Percentiles rank a stretch among this genome's conserved stretches.
phyloP scores from a whole-genome alignment of 805 yeast species.

The Limtongia smithiae region DNA sequence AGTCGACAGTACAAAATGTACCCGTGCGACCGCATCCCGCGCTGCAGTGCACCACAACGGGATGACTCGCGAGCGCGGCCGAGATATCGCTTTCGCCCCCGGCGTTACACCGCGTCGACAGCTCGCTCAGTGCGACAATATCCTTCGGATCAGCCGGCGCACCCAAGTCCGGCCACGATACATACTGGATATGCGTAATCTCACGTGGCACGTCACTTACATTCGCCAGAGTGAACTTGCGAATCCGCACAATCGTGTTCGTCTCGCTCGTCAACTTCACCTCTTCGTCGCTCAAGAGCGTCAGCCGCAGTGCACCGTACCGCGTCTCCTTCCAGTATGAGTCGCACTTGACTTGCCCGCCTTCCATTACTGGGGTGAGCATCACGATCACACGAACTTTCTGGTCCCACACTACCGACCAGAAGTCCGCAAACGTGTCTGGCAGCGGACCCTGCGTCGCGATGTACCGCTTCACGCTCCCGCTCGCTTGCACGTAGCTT shows the following conservation, averaged over 20 bases:
- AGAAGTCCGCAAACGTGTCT: slow-evolving; percentile 79
- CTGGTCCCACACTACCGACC: slow-evolving; percentile 71
- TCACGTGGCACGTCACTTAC: slow-evolving; percentile 38
- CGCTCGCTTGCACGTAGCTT: slow-evolving; percentile 51
- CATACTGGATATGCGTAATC: slow-evolving; percentile 70
- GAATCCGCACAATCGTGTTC: slow-evolving; percentile 32
- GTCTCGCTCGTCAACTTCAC: slow-evolving; percentile 23
- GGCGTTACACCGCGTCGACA: slow-evolving; percentile 44
- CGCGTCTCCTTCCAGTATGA: slow-evolving; percentile 75
- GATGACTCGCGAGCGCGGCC: slow-evolving; percentile 35
- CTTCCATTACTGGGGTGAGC: slow-evolving; percentile 73
- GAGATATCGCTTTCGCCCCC: slow-evolving; percentile 12
- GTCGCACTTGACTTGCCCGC: slow-evolving; percentile 78
- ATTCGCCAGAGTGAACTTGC: slow-evolving; percentile 47
- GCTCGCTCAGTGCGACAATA: slow-evolving; percentile 52
- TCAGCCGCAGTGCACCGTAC: slow-evolving; percentile 38
- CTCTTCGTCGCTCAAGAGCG: slow-evolving; percentile 31
- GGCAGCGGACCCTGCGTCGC: slow-evolving; percentile 92
- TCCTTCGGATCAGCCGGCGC: slow-evolving; percentile 59
- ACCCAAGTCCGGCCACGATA: slow-evolving; percentile 85
- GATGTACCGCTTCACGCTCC: slow-evolving; percentile 52
- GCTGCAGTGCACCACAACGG: slow-evolving; percentile 80
- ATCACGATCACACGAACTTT: slow-evolving; percentile 65
- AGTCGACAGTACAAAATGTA: slow-evolving; percentile 54
- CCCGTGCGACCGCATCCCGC: slow-evolving; percentile 99